Evolutionary conservation across 2,329 filamentous ascomycete species (phyloP), one percentile per base, ranked within the genome.

Genomic region (Alternaria sp.): DNA sequence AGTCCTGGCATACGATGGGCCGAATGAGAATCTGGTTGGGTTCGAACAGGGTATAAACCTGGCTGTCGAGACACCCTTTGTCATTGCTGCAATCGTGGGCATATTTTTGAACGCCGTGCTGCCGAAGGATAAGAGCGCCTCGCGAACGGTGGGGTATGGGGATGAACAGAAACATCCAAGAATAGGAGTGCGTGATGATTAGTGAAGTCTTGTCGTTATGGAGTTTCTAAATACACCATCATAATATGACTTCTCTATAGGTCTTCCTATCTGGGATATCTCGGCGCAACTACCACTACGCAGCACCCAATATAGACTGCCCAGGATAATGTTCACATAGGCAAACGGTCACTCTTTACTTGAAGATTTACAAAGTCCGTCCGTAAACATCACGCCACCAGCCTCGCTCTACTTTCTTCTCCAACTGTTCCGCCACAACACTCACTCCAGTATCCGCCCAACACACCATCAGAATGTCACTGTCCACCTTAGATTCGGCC

Each of bases 21-120:
- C 66, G 3, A 80, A 80, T 65, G 68, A 75, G 30, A 75, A 74
- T 43, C 67, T 81, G 34, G 67, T 74, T 4, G 81, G 78, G 7
- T 81, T 81, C 61, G 75, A 80, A 59, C 79, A 80, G 57, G 79
- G 79, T 0, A 61, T 80, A 42, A 81, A 79, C 60, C 57, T 81
- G 28, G 77, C 78, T 39, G 77, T 81, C 5, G 74, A 81, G 66
- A 80, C 78, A 8, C 79, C 77, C 0, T 80, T 80, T 58, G 80
- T 81, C 56, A 73, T 82, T 51, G 80, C 80, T 5, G 80, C 64
- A 32, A 66, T 75, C 38, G 67, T 73, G 7, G 69, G 70, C 9
- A 64, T 82, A 0, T 78, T 82, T 39, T 62, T 83, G 62, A 83
- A 83, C 61, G 60, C 77, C n/a, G 69, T 81, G 16, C 62, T 82